A percentile compares a stretch with the other conserved stretches of the same genome.
Conservation (phyloP, 2,329 filamentous ascomycete species). For the Colletotrichum nymphaeae region DNA sequence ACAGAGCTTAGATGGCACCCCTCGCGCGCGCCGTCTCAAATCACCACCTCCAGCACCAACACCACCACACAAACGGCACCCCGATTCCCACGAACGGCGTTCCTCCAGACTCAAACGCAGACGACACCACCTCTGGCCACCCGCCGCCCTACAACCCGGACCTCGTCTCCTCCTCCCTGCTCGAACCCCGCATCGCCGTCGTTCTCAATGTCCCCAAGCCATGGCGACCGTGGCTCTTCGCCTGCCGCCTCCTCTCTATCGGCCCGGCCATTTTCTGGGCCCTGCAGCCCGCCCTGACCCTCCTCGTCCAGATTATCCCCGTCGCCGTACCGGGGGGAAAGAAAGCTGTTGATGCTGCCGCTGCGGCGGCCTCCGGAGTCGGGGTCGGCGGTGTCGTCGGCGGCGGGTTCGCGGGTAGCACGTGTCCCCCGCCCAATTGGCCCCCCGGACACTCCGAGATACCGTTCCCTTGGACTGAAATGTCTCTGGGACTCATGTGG, state of each 20-base stretch:
- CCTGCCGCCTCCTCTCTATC: conserved; percentile 78
- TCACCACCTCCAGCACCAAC: background rate
- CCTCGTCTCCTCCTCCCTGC: conserved; percentile 52
- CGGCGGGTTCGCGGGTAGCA: conserved; percentile 61
- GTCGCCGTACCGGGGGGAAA: conserved; percentile 40
- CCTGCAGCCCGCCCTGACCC: conserved; percentile 74
- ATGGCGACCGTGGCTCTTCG: conserved; percentile 80
- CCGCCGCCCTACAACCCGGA: conserved; percentile 19
- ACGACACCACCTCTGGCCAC: conserved; percentile 5
- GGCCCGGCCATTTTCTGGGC: conserved; percentile 79
- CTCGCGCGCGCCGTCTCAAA: conserved; percentile 20
- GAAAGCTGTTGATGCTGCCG: conserved; percentile 22
- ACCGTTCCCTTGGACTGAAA: conserved; percentile 69
- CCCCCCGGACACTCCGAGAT: conserved; percentile 31
- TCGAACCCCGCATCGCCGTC: conserved; percentile 83
- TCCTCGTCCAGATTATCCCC: conserved; percentile 72
- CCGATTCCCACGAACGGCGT: conserved; percentile 11
- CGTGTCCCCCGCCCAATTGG: conserved; percentile 29
- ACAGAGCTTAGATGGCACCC: conserved; percentile 18
- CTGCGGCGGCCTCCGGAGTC: conserved; percentile 2
- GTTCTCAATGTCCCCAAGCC: conserved; percentile 77
- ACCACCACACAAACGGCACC: background rate
- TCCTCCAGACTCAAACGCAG: background rate
- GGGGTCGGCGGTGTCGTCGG: conserved; percentile 31
- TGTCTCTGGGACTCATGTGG: conserved; percentile 79